Percentiles rank a stretch among this genome's conserved stretches.
phyloP scores from a whole-genome alignment of 805 yeast species.

The Jamesozyma lodderae region DNA sequence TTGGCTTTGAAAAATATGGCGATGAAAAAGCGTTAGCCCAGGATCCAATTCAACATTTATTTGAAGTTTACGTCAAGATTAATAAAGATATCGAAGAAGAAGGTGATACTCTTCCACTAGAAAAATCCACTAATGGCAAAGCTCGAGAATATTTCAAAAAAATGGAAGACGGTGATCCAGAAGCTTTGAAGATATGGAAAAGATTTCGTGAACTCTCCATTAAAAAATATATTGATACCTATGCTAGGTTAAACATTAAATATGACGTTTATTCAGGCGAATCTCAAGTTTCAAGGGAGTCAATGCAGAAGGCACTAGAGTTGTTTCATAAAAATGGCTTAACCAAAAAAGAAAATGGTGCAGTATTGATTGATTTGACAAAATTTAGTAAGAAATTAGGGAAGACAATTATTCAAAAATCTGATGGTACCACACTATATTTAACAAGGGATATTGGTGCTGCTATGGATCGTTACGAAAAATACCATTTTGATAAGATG shows the following conservation, averaged over 20 bases:
- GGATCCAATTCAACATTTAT: slow-evolving; percentile 90
- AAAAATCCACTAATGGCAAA: slow-evolving; percentile 55
- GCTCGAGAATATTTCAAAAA: slow-evolving; percentile 80
- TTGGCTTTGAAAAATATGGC: slow-evolving; percentile 84
- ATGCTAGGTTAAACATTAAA: slow-evolving; percentile 80
- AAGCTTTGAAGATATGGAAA: slow-evolving; percentile 72
- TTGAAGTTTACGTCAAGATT: slow-evolving; percentile 81
- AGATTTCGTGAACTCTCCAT: slow-evolving; percentile 84
- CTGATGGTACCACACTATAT: slow-evolving; percentile 90
- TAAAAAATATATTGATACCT: slow-evolving; percentile 73
- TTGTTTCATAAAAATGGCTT: slow-evolving; percentile 58
- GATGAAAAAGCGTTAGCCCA: slow-evolving; percentile 53
- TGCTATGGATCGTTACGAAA: slow-evolving; percentile 79
- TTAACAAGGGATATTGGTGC: slow-evolving; percentile 94
- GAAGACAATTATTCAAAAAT: slow-evolving; percentile 82
- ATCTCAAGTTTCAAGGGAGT: slow-evolving; percentile 75
- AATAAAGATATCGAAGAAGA: slow-evolving; percentile 62
- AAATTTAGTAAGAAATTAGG: slow-evolving; percentile 84
- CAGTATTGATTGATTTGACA: slow-evolving; percentile 75
- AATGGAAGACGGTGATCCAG: slow-evolving; percentile 89
- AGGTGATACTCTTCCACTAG: slow-evolving; percentile 40
- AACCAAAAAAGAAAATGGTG: slow-evolving; percentile 82
- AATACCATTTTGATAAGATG: slow-evolving; percentile 86
- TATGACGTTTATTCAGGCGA: slow-evolving; percentile 91
- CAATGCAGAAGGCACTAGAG: slow-evolving; percentile 56